A percentile compares a stretch with the other conserved stretches of the same genome.
These are phyloP conservation scores for Leishmania tarentolae DNA, from an alignment of 208 protist species.

Conservation along the genomic window DNA sequence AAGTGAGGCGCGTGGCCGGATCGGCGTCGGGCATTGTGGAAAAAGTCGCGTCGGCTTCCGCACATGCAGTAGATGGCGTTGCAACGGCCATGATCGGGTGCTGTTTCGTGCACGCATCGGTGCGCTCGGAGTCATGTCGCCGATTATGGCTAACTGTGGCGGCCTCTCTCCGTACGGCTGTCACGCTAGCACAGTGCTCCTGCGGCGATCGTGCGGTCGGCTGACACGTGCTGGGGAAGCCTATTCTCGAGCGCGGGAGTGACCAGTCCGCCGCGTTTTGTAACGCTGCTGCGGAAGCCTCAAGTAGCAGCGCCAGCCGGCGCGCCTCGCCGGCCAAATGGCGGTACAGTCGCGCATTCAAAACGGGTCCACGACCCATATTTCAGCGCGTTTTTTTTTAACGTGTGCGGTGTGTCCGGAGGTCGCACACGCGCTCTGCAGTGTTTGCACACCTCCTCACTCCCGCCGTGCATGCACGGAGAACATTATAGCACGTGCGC, in stretches of 20 bases:
- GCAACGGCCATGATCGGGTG: background rate
- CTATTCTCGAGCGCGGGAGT: background rate
- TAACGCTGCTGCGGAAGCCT: slow-evolving; percentile 8
- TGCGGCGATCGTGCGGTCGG: background rate
- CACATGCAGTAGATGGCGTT: background rate
- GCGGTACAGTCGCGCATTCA: slow-evolving; percentile 12
- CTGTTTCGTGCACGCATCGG: background rate
- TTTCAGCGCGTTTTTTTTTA: background rate
- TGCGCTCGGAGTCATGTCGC: background rate
- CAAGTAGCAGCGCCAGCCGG: slow-evolving; percentile 2
- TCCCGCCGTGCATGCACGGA: background rate
- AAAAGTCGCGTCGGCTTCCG: background rate
- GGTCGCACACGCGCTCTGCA: background rate
- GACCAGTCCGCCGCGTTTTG: slow-evolving; percentile 3
- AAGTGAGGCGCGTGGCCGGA: background rate
- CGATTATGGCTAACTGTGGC: background rate
- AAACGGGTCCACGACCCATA: background rate
- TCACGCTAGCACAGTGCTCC: background rate
- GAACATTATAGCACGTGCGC: too few relatives aligned
- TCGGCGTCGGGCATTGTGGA: background rate
- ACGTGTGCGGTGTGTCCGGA: background rate
- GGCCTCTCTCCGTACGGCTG: background rate
- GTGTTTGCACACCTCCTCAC: too few relatives aligned
- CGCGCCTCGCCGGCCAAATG: slow-evolving; percentile 13
- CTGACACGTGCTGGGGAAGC: background rate